Percentiles rank a stretch among this genome's conserved stretches.
These are phyloP conservation scores for Leccinum barrowsii DNA, from an alignment of 768 basidiomycete species.

Conservation along the genomic window DNA sequence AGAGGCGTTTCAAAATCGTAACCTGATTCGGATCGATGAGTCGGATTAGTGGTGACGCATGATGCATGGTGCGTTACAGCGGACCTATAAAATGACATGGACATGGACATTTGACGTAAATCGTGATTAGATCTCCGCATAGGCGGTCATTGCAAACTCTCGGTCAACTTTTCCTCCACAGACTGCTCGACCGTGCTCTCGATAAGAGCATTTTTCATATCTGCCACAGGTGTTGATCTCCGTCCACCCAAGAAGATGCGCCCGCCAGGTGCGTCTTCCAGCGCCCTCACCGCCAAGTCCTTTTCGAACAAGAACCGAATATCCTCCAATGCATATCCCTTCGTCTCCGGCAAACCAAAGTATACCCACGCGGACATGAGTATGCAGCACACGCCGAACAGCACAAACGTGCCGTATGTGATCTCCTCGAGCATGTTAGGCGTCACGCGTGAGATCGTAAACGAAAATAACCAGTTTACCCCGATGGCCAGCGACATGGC, in stretches of 20 bases:
- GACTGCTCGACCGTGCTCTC: background rate
- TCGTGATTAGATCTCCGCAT: background rate
- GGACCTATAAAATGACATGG: too few species aligned
- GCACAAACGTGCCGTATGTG: conserved; percentile 33
- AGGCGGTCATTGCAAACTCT: background rate
- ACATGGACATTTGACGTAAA: background rate
- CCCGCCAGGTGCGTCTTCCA: conserved; percentile 35
- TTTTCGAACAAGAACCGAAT: conserved; percentile 37
- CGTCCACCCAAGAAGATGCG: conserved; percentile 27
- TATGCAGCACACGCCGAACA: conserved; percentile 32
- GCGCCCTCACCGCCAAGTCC: conserved; percentile 29
- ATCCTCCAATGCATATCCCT: conserved; percentile 37
- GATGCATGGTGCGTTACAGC: too few species aligned
- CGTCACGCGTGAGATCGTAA: conserved; percentile 36
- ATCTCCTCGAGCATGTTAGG: conserved; percentile 35
- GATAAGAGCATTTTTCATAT: background rate
- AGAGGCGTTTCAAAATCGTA: conserved; percentile 4
- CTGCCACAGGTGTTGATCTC: conserved; percentile 27
- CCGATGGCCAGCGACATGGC: conserved; percentile 33
- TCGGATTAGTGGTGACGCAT: too few species aligned
- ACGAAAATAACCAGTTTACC: conserved; percentile 36
- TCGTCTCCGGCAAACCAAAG: conserved; percentile 41
- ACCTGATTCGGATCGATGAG: background rate
- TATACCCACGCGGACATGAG: conserved; percentile 35
- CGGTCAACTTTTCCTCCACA: background rate